Conservation (phyloP, 352 stramenopile genomes). For the Phytophthora meadii region DNA sequence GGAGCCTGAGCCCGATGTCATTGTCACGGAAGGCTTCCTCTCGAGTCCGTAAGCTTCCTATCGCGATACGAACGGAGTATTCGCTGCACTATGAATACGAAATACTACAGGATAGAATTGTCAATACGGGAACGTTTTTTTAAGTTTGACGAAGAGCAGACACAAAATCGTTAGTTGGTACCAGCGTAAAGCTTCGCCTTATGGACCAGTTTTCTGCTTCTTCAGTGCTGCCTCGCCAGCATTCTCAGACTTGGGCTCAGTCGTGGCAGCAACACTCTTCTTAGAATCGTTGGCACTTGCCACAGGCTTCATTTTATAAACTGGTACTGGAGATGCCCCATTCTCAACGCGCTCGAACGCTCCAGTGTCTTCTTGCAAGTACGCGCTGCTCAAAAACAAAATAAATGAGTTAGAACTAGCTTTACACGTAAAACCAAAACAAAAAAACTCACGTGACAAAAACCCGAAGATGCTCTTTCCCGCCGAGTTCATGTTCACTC, state of each 20-base stretch:
- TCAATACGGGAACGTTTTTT: too few species aligned
- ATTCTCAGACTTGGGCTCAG: slow-evolving; percentile 24
- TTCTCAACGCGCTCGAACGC: slow-evolving; percentile 40
- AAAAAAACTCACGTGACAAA: slow-evolving; percentile 69
- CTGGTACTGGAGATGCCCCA: slow-evolving; percentile 13
- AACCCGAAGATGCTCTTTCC: slow-evolving; percentile 63
- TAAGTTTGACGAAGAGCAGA: background rate
- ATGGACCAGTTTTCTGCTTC: slow-evolving; percentile 49
- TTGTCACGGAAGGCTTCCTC: slow-evolving; percentile 39
- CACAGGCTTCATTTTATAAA: slow-evolving; percentile 47
- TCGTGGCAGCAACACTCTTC: slow-evolving; percentile 13
- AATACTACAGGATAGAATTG: slow-evolving; percentile 12
- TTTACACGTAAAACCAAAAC: background rate
- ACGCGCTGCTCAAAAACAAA: slow-evolving; percentile 31
- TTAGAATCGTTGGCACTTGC: slow-evolving; percentile 19
- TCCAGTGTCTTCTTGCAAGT: slow-evolving; percentile 46
- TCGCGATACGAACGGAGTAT: slow-evolving; percentile 13
- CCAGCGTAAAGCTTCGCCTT: slow-evolving; percentile 4
- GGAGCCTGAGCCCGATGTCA: slow-evolving; percentile 35
- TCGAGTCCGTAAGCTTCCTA: slow-evolving; percentile 23
- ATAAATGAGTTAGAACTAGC: slow-evolving; percentile 5
- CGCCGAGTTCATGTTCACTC: slow-evolving; percentile 79
- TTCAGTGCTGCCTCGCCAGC: slow-evolving; percentile 35
- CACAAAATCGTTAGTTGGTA: slow-evolving; percentile 5
- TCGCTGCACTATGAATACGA: slow-evolving; percentile 28